Conservation (phyloP, 2,329 filamentous ascomycete genomes). For the Stachybotrys chartarum region DNA sequence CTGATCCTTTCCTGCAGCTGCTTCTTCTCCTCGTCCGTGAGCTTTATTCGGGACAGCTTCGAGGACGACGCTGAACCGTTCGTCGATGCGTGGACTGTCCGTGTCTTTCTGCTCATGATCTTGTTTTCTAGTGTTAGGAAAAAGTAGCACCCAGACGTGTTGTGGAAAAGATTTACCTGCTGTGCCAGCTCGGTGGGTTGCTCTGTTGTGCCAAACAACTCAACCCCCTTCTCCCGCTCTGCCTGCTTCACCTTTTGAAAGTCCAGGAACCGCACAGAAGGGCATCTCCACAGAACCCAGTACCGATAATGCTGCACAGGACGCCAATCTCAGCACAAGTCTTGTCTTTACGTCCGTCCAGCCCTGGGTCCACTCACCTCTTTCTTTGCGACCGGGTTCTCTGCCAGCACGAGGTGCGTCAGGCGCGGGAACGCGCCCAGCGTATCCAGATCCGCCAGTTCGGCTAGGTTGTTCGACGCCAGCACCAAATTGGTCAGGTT, state of each 20-base stretch:
- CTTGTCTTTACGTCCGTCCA: too few species aligned
- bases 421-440: slow-evolving; percentile 61
- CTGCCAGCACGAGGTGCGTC: slow-evolving; percentile 73
- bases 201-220: slow-evolving; percentile 75
- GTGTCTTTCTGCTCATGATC: slow-evolving; percentile 82
- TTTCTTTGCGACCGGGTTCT: slow-evolving; percentile 87
- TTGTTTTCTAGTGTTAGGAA: slow-evolving; percentile 15
- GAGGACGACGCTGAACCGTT: slow-evolving; percentile 38
- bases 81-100: slow-evolving; percentile 55
- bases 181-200: slow-evolving; percentile 75
- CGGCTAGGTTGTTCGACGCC: slow-evolving; percentile 71
- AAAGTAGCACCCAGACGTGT: too few species aligned
- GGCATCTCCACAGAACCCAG: slow-evolving; percentile 85
- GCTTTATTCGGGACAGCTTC: slow-evolving; percentile 70
- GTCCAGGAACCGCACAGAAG: slow-evolving; percentile 81
- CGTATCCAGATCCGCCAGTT: slow-evolving; percentile 84
- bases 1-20: slow-evolving; percentile 79
- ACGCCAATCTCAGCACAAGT: slow-evolving; percentile 4
- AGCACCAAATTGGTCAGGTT: slow-evolving; percentile 77
- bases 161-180: slow-evolving; percentile 40
- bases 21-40: slow-evolving; percentile 84
- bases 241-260: slow-evolving; percentile 84
- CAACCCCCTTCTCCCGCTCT: slow-evolving; percentile 67
- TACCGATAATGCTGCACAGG: slow-evolving; percentile 71
- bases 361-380: slow-evolving; percentile 56